phyloP scores from a whole-genome alignment of 345 rosid genomes.

The Turritis glabra region DNA sequence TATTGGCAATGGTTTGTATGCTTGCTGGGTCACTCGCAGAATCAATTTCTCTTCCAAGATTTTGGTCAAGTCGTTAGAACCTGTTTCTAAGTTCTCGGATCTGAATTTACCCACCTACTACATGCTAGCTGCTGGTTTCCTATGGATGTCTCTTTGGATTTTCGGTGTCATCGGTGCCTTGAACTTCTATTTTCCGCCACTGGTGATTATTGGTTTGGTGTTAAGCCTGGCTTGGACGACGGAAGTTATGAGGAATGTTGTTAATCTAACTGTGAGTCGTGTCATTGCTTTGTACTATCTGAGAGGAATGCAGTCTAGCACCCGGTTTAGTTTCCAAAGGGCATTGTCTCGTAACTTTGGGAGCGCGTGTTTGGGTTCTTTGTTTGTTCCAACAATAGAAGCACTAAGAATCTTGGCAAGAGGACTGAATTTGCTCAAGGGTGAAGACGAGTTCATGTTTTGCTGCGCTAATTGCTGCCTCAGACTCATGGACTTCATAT shows the following conservation, averaged over 20 bases:
- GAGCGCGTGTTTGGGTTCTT: conserved; percentile 93
- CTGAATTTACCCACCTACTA: conserved; percentile 74
- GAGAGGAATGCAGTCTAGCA: conserved; percentile 87
- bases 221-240: conserved; percentile 82
- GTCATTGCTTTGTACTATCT: conserved; percentile 79
- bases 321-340: conserved; percentile 84
- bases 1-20: conserved; percentile 83
- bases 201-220: conserved; percentile 53
- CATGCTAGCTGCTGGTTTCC: conserved; percentile 84
- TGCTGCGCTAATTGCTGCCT: conserved; percentile 99
- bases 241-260: conserved; percentile 95
- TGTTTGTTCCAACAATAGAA: conserved; percentile 92
- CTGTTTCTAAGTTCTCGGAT: conserved; percentile 71
- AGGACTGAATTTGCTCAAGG: conserved; percentile 83
- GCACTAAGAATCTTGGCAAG: conserved; percentile 82
- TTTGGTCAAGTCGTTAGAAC: conserved; percentile 65
- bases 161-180: conserved; percentile 85
- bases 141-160: conserved; percentile 98
- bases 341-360: conserved; percentile 81
- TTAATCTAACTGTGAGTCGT: conserved; percentile 76
- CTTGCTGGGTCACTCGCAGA: conserved; percentile 82
- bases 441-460: conserved; percentile 99
- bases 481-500: conserved; percentile 67
- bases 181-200: conserved; percentile 60
- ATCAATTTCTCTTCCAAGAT: conserved; percentile 61